Conservation (phyloP, 2,329 filamentous ascomycete genomes). For the Trichoderma sp. region DNA sequence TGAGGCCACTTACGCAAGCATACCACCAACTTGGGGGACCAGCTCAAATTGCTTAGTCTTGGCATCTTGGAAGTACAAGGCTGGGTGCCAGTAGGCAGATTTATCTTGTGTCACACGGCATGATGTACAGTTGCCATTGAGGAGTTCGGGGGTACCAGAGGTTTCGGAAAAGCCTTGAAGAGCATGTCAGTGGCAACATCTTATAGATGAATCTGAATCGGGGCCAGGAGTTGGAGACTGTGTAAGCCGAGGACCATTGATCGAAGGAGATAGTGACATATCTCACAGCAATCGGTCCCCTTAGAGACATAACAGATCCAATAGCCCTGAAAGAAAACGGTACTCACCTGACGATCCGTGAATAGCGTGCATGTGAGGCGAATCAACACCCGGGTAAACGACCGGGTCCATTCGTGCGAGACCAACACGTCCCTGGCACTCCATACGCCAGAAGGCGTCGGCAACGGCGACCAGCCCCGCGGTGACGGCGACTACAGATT, state of each 20-base stretch:
- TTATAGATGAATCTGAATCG: not conserved
- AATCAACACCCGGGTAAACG: constrained; percentile 57
- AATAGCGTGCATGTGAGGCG: constrained; percentile 70
- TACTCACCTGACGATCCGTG: constrained; percentile 72
- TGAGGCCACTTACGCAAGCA: constrained; percentile 68
- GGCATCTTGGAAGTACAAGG: constrained; percentile 71
- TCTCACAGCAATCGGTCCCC: not conserved
- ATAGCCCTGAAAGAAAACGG: not conserved
- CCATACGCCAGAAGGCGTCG: constrained; percentile 84
- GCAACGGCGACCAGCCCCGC: constrained; percentile 40
- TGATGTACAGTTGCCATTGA: constrained; percentile 69
- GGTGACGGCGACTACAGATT: constrained; percentile 33
- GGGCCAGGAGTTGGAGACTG: not conserved
- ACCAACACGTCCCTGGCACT: constrained; percentile 69
- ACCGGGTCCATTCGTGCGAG: constrained; percentile 76
- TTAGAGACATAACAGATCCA: constrained; percentile 24
- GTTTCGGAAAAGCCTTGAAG: constrained; percentile 60
- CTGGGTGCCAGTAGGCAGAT: constrained; percentile 85
- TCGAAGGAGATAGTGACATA: not conserved
- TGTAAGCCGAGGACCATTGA: not conserved
- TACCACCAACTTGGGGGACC: constrained; percentile 74
- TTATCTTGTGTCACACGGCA: constrained; percentile 77
- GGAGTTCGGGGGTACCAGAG: constrained; percentile 57
- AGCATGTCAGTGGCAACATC: constrained; percentile 23
- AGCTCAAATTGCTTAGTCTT: constrained; percentile 63